phyloP scores from a whole-genome alignment of 116 monocot genomes.

The Dioscorea cayenensis region DNA sequence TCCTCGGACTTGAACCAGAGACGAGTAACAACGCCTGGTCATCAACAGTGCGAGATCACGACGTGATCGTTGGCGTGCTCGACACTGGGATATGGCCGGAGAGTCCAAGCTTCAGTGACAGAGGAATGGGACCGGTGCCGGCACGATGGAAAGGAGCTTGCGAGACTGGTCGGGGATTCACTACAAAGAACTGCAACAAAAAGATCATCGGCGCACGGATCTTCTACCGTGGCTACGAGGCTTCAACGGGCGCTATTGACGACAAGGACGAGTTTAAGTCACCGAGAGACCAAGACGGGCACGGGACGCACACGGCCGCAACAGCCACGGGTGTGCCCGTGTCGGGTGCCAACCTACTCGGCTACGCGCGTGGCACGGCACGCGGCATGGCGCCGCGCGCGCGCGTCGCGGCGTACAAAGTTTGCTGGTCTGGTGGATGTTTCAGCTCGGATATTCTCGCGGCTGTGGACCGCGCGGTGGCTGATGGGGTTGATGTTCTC shows the following conservation, averaged over 20 bases:
- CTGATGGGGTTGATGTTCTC: slow-evolving; percentile 75
- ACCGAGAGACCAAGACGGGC: slow-evolving; percentile 74
- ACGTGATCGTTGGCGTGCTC: slow-evolving; percentile 75
- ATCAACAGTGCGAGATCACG: slow-evolving; percentile 33
- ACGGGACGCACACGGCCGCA: slow-evolving; percentile 89
- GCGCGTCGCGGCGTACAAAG: slow-evolving; percentile 75
- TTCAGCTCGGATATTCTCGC: slow-evolving; percentile 85
- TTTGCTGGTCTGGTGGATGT: slow-evolving; percentile 86
- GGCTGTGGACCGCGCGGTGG: slow-evolving; percentile 64
- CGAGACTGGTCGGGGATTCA: slow-evolving; percentile 59
- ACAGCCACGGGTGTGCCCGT: slow-evolving; percentile 63
- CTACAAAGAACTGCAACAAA: slow-evolving; percentile 41
- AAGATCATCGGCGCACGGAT: slow-evolving; percentile 81
- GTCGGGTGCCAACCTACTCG: slow-evolving; percentile 48
- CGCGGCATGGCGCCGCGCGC: slow-evolving; percentile 80
- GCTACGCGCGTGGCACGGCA: slow-evolving; percentile 67
- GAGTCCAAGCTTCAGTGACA: slow-evolving; percentile 77
- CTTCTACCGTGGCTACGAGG: slow-evolving; percentile 72
- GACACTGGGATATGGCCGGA: slow-evolving; percentile 97
- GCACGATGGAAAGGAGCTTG: slow-evolving; percentile 73
- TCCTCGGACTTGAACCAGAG: slow-evolving; percentile 56
- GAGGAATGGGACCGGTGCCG: slow-evolving; percentile 47
- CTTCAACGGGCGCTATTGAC: slow-evolving; percentile 50
- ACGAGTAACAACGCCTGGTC: slow-evolving; percentile 31
- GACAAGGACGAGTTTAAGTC: slow-evolving; percentile 63